phyloP scores from a whole-genome alignment of 2,329 filamentous ascomycete genomes.

The Chalaropsis thielavioides region DNA sequence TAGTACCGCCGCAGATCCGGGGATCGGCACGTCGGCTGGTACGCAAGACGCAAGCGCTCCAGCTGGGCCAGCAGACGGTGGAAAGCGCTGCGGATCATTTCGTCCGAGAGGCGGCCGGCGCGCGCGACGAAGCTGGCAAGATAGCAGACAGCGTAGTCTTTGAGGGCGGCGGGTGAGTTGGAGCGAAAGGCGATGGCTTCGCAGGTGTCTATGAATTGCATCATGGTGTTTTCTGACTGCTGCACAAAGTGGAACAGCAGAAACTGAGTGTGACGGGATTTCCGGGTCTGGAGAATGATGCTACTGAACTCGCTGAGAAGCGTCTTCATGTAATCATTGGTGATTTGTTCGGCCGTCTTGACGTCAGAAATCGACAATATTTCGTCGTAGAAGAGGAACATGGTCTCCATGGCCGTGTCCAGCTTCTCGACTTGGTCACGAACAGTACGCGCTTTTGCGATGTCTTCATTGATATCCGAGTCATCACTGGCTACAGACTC shows the following conservation, averaged over 20 bases:
- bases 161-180: slow-evolving; percentile 55
- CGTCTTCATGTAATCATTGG: slow-evolving; percentile 48
- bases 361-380: slow-evolving; percentile 53
- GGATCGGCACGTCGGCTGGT: slow-evolving; percentile 61
- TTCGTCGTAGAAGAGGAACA: slow-evolving; percentile 71
- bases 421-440: slow-evolving; percentile 80
- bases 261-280: slow-evolving; percentile 87
- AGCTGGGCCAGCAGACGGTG: slow-evolving; percentile 64
- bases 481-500: slow-evolving; percentile 61
- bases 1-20: slow-evolving; percentile 75
- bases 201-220: slow-evolving; percentile 42
- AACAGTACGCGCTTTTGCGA: slow-evolving; percentile 50
- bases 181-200: slow-evolving; percentile 32
- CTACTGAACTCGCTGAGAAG: slow-evolving; percentile 74
- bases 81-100: slow-evolving; percentile 71
- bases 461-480: slow-evolving; percentile 43
- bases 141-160: slow-evolving; percentile 80
- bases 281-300: slow-evolving; percentile 79
- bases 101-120: slow-evolving; percentile 63
- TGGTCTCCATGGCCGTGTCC: slow-evolving; percentile 72
- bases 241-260: slow-evolving; percentile 93
- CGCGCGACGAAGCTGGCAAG: slow-evolving; percentile 88
- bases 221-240: slow-evolving; percentile 58
- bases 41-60: slow-evolving; percentile 55
- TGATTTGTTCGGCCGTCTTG: slow-evolving; percentile 38